phyloP scores from a whole-genome alignment of 495 filamentous ascomycete genomes.

The Lophium mytilinum region DNA sequence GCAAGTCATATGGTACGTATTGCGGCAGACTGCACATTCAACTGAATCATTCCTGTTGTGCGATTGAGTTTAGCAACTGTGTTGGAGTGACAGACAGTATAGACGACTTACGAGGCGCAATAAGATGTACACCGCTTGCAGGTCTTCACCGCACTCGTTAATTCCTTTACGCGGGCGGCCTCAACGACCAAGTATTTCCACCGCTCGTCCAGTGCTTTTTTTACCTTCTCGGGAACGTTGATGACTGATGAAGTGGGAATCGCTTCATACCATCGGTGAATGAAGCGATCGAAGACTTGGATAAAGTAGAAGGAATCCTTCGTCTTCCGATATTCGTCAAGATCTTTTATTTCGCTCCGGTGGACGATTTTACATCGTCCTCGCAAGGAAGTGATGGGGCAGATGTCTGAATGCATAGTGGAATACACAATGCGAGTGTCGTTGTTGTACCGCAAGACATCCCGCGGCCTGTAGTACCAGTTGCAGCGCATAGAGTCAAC shows the following conservation, averaged over 20 bases:
- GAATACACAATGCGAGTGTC: slow-evolving; percentile 86
- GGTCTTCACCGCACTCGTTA: slow-evolving; percentile 91
- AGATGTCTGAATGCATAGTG: slow-evolving; percentile 97
- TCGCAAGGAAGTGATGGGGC: slow-evolving; percentile 81
- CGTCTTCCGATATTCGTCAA: slow-evolving; percentile 74
- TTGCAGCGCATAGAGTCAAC: slow-evolving; percentile 89
- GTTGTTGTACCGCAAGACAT: slow-evolving; percentile 83
- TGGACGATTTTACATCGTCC: slow-evolving; percentile 88
- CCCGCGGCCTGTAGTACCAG: slow-evolving; percentile 96
- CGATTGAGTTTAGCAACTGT: not conserved
- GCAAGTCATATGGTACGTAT: slow-evolving; percentile 98
- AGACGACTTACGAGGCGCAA: slow-evolving; percentile 70
- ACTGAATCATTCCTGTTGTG: slow-evolving; percentile 76
- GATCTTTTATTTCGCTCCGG: slow-evolving; percentile 70
- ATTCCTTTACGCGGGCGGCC: slow-evolving; percentile 81
- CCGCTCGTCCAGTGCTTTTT: slow-evolving; percentile 86
- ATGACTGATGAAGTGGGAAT: slow-evolving; percentile 88
- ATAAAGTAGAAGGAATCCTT: slow-evolving; percentile 94
- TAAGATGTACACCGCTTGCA: slow-evolving; percentile 88
- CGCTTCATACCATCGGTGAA: slow-evolving; percentile 93
- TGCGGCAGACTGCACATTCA: slow-evolving; percentile 87
- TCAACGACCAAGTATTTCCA: slow-evolving; percentile 96
- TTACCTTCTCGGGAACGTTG: slow-evolving; percentile 90
- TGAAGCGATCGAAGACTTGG: slow-evolving; percentile 96
- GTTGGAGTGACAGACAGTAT: not conserved